A percentile compares a stretch with the other conserved stretches of the same genome.
These are phyloP conservation scores for Daldinia grandis DNA, from an alignment of 495 filamentous ascomycete genomes.

Conservation along the genomic window DNA sequence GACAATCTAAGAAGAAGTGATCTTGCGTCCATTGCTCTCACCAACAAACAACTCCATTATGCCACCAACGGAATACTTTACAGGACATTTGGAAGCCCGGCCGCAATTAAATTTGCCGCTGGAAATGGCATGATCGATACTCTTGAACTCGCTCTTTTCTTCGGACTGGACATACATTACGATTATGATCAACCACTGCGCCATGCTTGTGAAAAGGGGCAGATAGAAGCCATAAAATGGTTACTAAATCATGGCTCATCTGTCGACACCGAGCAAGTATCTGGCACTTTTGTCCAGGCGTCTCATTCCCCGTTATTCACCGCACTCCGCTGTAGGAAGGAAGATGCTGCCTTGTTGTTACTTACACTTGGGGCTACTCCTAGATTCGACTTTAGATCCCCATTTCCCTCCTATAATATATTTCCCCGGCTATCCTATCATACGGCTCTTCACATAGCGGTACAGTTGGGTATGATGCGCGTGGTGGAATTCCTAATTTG, in stretches of 20 bases:
- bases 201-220: background rate
- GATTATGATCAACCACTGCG: background rate
- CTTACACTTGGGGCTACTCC: background rate
- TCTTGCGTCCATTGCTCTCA: constrained; percentile 1
- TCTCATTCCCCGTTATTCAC: background rate
- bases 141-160: background rate
- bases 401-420: too few relatives aligned
- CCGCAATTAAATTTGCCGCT: background rate
- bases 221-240: background rate
- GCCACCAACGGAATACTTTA: background rate
- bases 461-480: background rate
- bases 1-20: background rate
- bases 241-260: background rate
- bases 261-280: background rate
- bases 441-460: constrained; percentile 8
- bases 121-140: background rate
- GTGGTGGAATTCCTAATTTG: constrained; percentile 6
- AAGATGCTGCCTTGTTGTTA: background rate
- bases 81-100: background rate
- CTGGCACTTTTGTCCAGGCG: background rate
- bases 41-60: background rate
- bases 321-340: background rate
- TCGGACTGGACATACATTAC: background rate
- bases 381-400: background rate
- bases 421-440: too few relatives aligned